Conservation (phyloP, 257 asterid genomes). For the Forsythia viridissima region DNA sequence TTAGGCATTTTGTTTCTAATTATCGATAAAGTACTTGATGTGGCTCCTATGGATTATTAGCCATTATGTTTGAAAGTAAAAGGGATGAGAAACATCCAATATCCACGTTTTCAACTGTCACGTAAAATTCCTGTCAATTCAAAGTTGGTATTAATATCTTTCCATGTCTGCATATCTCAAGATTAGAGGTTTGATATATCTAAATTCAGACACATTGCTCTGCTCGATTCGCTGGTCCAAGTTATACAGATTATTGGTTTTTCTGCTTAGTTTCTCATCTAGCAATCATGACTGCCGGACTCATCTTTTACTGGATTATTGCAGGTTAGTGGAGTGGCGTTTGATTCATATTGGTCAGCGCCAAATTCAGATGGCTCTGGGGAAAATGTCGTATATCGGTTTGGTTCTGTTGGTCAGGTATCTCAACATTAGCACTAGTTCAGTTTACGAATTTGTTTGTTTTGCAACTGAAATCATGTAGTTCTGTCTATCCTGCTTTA, state of each 20-base stretch:
- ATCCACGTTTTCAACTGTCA: background rate
- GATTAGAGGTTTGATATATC: background rate
- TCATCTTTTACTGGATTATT: slow-evolving; percentile 24
- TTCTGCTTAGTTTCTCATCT: slow-evolving; percentile 15
- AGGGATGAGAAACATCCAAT: background rate
- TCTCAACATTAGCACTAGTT: slow-evolving; percentile 5
- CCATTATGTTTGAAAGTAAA: background rate
- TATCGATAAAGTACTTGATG: background rate
- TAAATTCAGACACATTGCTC: background rate
- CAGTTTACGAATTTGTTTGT: background rate
- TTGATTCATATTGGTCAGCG: slow-evolving; percentile 92
- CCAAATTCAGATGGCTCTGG: slow-evolving; percentile 86
- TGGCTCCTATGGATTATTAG: background rate
- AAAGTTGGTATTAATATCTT: background rate
- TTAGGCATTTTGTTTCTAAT: background rate
- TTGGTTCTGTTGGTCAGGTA: slow-evolving; percentile 99
- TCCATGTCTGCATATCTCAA: background rate
- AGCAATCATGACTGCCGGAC: slow-evolving; percentile 22
- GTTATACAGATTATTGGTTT: background rate
- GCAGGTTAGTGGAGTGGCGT: slow-evolving; percentile 98
- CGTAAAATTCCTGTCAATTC: background rate
- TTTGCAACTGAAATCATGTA: background rate
- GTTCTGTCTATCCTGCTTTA: background rate
- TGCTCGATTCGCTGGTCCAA: slow-evolving; percentile 6
- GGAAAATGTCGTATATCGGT: slow-evolving; percentile 86